Evolutionary conservation across 768 basidiomycete genomes (phyloP).

Genomic region (Lactarius vividus): DNA sequence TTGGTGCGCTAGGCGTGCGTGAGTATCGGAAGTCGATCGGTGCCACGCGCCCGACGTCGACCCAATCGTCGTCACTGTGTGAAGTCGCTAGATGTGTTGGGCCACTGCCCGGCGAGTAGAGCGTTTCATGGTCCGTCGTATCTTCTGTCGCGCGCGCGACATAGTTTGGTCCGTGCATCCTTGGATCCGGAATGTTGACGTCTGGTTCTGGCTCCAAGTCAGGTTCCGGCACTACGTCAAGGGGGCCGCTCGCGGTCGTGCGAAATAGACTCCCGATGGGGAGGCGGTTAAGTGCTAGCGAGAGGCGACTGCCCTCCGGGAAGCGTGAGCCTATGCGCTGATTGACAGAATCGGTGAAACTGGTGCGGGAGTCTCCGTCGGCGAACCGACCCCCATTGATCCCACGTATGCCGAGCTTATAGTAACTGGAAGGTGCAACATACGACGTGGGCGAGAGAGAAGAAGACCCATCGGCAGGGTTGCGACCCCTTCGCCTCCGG

Average conservation of each 20-base stretch:
- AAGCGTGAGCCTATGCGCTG: slow-evolving; percentile 68
- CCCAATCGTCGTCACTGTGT: slow-evolving; percentile 48
- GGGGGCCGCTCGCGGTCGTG: slow-evolving; percentile 49
- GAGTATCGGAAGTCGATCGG: slow-evolving; percentile 38
- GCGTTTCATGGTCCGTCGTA: slow-evolving; percentile 22
- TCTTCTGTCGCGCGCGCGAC: slow-evolving; percentile 21
- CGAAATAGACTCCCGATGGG: slow-evolving; percentile 59
- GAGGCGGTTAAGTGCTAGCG: slow-evolving; percentile 53
- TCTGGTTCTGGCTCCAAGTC: slow-evolving; percentile 25
- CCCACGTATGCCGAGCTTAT: slow-evolving; percentile 65
- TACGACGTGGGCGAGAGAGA: slow-evolving; percentile 76
- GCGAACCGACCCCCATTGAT: slow-evolving; percentile 59
- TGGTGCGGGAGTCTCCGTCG: slow-evolving; percentile 41
- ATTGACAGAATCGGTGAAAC: slow-evolving; percentile 57
- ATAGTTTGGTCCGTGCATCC: slow-evolving; percentile 56
- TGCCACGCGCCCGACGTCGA: slow-evolving; percentile 50
- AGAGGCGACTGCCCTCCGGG: slow-evolving; percentile 66
- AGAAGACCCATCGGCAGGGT: slow-evolving; percentile 64
- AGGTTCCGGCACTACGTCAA: slow-evolving; percentile 34
- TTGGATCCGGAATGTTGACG: slow-evolving; percentile 50
- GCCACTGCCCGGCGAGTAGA: slow-evolving; percentile 31
- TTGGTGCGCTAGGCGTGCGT: slow-evolving; percentile 25
- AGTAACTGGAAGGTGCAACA: slow-evolving; percentile 76
- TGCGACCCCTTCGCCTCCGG: slow-evolving; percentile 47
- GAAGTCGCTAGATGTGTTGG: slow-evolving; percentile 30